phyloP scores from a whole-genome alignment of 2,329 filamentous ascomycete genomes.

The Phyllosticta citriasiana region DNA sequence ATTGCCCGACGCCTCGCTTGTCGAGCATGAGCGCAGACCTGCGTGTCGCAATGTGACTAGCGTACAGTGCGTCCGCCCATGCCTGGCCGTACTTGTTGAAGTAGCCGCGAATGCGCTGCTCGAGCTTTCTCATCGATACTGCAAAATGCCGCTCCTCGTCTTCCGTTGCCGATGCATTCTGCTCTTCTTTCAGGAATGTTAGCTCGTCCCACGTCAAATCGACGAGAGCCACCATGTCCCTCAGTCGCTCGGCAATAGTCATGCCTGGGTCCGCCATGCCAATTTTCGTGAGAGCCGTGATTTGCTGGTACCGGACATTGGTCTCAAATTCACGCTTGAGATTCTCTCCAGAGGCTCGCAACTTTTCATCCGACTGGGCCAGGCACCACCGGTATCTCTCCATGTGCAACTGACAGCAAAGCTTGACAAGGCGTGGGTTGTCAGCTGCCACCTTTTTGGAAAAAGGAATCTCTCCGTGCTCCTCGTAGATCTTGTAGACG shows the following conservation, averaged over 20 bases:
- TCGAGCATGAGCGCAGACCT: conserved; percentile 46
- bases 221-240: conserved; percentile 54
- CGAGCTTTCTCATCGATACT: conserved; percentile 24
- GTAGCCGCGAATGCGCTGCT: conserved; percentile 37
- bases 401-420: conserved; percentile 48
- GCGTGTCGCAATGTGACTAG: conserved; percentile 56
- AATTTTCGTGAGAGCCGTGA: conserved; percentile 35
- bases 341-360: conserved; percentile 38
- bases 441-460: conserved; percentile 37
- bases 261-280: conserved; percentile 50
- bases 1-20: conserved; percentile 56
- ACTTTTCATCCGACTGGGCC: conserved; percentile 41
- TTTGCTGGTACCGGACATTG: conserved; percentile 31
- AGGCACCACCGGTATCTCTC: conserved; percentile 52
- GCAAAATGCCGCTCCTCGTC: conserved; percentile 21
- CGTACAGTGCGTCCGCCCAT: conserved; percentile 71
- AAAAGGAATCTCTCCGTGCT: conserved; percentile 15
- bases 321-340: conserved; percentile 34
- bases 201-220: conserved; percentile 38
- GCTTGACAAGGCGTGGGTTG: conserved; percentile 42
- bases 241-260: conserved; percentile 50
- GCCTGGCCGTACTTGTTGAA: conserved; percentile 56
- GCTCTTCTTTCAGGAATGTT: conserved; percentile 28
- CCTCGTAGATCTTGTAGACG: conserved; percentile 30
- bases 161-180: conserved; percentile 21